Percentiles rank a stretch among this genome's conserved stretches.
Evolutionary conservation across 2,329 filamentous ascomycete species (phyloP).

Genomic region (Monilinia vaccinii-corymbosi): DNA sequence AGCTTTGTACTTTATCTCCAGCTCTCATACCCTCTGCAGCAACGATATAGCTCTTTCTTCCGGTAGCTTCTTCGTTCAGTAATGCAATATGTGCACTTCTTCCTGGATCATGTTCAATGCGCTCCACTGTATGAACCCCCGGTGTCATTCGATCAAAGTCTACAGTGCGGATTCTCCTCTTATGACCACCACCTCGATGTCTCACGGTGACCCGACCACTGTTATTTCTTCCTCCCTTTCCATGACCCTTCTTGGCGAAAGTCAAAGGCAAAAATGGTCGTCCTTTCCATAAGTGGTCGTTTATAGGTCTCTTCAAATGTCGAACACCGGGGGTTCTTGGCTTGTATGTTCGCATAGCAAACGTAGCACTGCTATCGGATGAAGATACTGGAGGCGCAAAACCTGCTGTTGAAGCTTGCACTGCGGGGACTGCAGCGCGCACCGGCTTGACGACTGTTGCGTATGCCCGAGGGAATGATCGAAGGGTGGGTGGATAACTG

Average conservation of each 20-base stretch:
- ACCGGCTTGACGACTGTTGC: conserved; percentile 36
- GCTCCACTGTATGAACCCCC: conserved; percentile 80
- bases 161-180: conserved; percentile 82
- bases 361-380: conserved; percentile 32
- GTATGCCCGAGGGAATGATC: conserved; percentile 40
- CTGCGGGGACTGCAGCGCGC: conserved; percentile 31
- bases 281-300: conserved; percentile 96
- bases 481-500: conserved; percentile 38
- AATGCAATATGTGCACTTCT: conserved; percentile 90
- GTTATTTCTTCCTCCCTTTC: conserved; percentile 86
- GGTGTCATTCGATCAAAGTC: conserved; percentile 75
- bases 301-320: conserved; percentile 85
- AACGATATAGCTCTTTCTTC: conserved; percentile 79
- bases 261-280: conserved; percentile 75
- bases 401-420: conserved; percentile 30
- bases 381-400: conserved; percentile 38
- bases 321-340: conserved; percentile 86
- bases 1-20: conserved; percentile 88
- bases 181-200: conserved; percentile 85
- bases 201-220: conserved; percentile 78
- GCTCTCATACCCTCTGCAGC: conserved; percentile 91
- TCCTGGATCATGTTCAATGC: conserved; percentile 93
- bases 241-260: conserved; percentile 84
- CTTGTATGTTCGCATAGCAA: conserved; percentile 71
- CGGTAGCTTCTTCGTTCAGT: conserved; percentile 63